Percentiles rank a stretch among this genome's conserved stretches.
phyloP scores from a whole-genome alignment of 495 filamentous ascomycete species.

The Trichoderma asperelloides region DNA sequence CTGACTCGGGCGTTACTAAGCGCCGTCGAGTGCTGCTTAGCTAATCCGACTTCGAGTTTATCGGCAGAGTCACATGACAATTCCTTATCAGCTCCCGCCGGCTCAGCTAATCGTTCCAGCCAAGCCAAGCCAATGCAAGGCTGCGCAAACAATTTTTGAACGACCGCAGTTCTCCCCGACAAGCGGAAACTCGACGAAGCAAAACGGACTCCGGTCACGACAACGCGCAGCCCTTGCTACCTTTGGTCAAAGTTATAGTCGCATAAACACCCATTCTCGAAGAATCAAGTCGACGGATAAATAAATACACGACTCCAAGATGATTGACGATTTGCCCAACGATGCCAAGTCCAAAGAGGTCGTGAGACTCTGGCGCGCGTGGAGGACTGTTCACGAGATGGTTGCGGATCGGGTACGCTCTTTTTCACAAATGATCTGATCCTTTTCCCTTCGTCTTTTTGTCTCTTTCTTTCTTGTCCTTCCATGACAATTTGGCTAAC shows the following conservation, averaged over 20 bases:
- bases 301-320: constrained; percentile 15
- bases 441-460: neutral
- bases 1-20: no score
- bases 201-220: neutral
- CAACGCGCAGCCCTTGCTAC: neutral
- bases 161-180: neutral
- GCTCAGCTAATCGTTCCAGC: neutral
- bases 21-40: no score
- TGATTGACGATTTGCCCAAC: constrained; percentile 45
- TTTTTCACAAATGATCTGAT: neutral
- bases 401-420: constrained; percentile 62
- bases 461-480: neutral
- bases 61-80: neutral
- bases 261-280: neutral
- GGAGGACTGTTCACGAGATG: constrained; percentile 83
- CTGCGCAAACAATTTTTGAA: constrained; percentile 6
- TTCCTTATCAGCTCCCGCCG: neutral
- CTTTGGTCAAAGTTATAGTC: neutral
- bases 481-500: neutral
- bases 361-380: constrained; percentile 76
- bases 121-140: constrained; percentile 1
- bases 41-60: neutral
- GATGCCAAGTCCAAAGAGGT: constrained; percentile 55
- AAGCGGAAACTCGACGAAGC: neutral
- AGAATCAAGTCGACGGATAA: neutral